These are phyloP conservation scores for Cyclotella choctawhatcheeana DNA, from an alignment of 108 stramenopile species.

Conservation along the genomic window DNA sequence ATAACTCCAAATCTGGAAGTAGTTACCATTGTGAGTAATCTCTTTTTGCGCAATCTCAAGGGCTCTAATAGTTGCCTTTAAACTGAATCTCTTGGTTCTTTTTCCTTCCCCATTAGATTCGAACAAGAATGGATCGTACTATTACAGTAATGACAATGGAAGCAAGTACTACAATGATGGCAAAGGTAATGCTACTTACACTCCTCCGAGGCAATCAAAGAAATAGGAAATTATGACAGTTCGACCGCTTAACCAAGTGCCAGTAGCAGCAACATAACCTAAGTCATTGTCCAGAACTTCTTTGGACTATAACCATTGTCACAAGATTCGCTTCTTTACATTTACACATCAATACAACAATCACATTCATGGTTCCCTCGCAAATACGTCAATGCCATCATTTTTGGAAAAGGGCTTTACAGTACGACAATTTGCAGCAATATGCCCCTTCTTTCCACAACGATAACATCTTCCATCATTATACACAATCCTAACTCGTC, in stretches of 20 bases:
- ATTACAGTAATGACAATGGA: conserved; percentile 86
- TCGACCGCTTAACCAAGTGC: background rate
- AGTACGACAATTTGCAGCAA: conserved; percentile 28
- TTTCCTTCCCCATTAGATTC: conserved; percentile 55
- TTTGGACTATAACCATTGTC: too few relatives aligned
- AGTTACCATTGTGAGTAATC: conserved; percentile 81
- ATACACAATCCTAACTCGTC: background rate
- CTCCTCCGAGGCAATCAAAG: conserved; percentile 39
- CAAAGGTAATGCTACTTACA: conserved; percentile 65
- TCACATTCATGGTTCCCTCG: too few relatives aligned
- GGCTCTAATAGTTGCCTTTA: background rate
- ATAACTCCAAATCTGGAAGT: conserved; percentile 61
- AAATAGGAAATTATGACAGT: background rate
- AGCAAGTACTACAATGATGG: conserved; percentile 79
- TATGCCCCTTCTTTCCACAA: conserved; percentile 52
- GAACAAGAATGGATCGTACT: conserved; percentile 80
- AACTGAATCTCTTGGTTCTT: background rate
- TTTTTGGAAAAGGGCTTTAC: too few relatives aligned
- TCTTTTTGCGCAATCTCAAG: background rate
- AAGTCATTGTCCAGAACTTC: too few relatives aligned
- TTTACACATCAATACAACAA: too few relatives aligned
- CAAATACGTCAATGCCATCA: background rate
- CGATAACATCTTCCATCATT: conserved; percentile 35
- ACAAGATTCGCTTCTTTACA: too few relatives aligned
- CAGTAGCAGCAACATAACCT: too few relatives aligned